A percentile compares a stretch with the other conserved stretches of the same genome.
These are phyloP conservation scores for Tolypocladium endophyticum DNA, from an alignment of 2,329 filamentous ascomycete genomes.

Conservation along the genomic window DNA sequence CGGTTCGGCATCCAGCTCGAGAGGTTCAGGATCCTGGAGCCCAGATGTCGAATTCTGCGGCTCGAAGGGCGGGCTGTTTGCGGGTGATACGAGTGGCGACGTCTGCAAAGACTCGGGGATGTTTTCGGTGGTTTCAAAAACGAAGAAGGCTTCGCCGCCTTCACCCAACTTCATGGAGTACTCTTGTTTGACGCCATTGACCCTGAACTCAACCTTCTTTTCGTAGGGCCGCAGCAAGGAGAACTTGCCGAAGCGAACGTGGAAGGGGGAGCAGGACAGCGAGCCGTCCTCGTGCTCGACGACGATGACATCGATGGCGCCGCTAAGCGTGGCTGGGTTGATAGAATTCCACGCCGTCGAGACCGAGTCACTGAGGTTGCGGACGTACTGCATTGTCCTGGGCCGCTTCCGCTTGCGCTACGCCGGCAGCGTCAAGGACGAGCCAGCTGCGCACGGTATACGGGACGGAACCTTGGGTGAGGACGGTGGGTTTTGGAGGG, in stretches of 20 bases:
- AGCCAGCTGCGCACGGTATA: background rate
- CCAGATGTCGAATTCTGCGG: slow-evolving; percentile 18
- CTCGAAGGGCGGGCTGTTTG: slow-evolving; percentile 65
- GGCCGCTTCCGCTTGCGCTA: slow-evolving; percentile 3
- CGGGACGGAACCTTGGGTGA: background rate
- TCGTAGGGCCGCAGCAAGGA: slow-evolving; percentile 88
- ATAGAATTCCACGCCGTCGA: slow-evolving; percentile 99
- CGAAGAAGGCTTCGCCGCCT: slow-evolving; percentile 95
- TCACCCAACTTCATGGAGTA: slow-evolving; percentile 98
- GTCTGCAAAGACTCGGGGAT: slow-evolving; percentile 93
- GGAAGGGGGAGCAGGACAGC: slow-evolving; percentile 89
- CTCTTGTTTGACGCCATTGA: slow-evolving; percentile 85
- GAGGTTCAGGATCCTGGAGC: slow-evolving; percentile 58
- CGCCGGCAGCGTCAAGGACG: background rate
- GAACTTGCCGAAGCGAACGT: slow-evolving; percentile 98
- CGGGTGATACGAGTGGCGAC: slow-evolving; percentile 83
- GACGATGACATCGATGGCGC: slow-evolving; percentile 97
- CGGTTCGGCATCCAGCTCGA: slow-evolving; percentile 48
- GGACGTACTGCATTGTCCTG: slow-evolving; percentile 85
- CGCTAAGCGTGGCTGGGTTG: slow-evolving; percentile 93
- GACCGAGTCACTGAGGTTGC: slow-evolving; percentile 88
- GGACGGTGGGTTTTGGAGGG: background rate
- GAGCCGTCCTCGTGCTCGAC: slow-evolving; percentile 90
- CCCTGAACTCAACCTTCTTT: slow-evolving; percentile 96
- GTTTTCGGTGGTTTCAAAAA: slow-evolving; percentile 87